Base-by-base conservation (phyloP, 768 basidiomycete species). In the Ramaria sp. region DNA sequence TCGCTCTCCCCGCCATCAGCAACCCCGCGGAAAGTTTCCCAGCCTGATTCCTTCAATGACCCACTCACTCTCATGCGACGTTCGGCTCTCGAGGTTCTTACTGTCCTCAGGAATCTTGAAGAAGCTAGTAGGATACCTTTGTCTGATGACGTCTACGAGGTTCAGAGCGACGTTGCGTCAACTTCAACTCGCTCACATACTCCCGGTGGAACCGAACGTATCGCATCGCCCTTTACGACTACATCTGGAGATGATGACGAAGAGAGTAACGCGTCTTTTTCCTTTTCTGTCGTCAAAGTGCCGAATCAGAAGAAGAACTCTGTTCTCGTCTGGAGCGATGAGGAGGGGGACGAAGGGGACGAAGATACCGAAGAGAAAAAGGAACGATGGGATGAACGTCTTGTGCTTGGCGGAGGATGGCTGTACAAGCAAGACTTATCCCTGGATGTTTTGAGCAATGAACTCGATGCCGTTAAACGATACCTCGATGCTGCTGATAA, bases 281-380 rank as follows among this genome's bases (percentile, higher is more conserved):
- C 83, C 1, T 84, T 84, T 63, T 82, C 82, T 6, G 70, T 82
- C 32, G 73, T 88, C 24, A 82, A 77, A 56, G 83, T 87, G 13
- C 77, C 82, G 56, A 86, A 86, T 5, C 73, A 77, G 27, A 50
- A 50, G 27, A 50, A 50, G 48, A 50, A 37, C 18, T 74, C 73
- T 16, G 74, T 92, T 7, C 84, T 85, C 0, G 86, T 92, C 1
- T 91, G 89, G 89, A 85, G 87, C 58, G 84, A 88, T 57, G 83
- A 84, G 49, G 74, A 79, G 13, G 77, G 67, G 32, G 61, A 65
- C 37, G 67, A 76, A 34, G 64, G 70, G 57, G 65, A 71, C 3
- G 76, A 77, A 57, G 71, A 72, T 50, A 72, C 74, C 47, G 64
- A 63, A 48, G 77, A 80, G 61, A 83, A 82, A 65, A 74, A 76